Percentiles rank a stretch among this genome's conserved stretches.
Evolutionary conservation across 495 filamentous ascomycete genomes (phyloP).

Genomic region (Lophiostoma macrostomum): DNA sequence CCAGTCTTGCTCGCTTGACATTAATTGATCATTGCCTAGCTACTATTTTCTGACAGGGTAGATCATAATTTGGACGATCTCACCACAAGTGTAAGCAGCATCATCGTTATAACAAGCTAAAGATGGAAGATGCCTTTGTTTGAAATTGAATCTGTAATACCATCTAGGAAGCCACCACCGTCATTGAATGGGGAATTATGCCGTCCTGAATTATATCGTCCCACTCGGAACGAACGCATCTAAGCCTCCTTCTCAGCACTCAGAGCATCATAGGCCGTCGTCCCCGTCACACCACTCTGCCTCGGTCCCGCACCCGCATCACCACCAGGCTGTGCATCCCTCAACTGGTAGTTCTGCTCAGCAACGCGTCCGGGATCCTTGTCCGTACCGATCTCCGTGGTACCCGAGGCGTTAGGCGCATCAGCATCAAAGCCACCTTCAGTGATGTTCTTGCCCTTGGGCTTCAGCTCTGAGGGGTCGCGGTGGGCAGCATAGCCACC

Average conservation of each 20-base stretch:
- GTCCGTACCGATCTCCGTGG: conserved; percentile 55
- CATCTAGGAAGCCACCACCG: no score
- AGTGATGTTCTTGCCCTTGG: conserved; percentile 55
- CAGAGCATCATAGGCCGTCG: conserved; percentile 4
- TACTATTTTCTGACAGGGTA: no score
- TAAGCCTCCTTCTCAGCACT: conserved; percentile 6
- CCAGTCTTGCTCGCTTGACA: no score
- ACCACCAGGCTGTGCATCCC: conserved; percentile 40
- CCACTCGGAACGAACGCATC: neutral
- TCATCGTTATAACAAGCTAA: no score
- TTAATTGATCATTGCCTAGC: no score
- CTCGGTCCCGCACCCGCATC: conserved; percentile 40
- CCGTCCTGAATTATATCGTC: neutral
- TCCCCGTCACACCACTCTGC: conserved; percentile 40
- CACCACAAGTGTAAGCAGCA: no score
- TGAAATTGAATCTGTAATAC: no score
- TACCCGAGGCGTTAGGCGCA: conserved; percentile 58
- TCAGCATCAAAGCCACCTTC: conserved; percentile 55
- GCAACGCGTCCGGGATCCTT: conserved; percentile 62
- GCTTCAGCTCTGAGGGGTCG: conserved; percentile 39
- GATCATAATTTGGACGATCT: no score
- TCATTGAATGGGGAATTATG: no score
- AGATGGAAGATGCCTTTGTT: no score
- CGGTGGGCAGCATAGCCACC: conserved; percentile 41
- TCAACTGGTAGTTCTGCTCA: conserved; percentile 48